Base-by-base conservation (phyloP, 177 flowering plant genomes). In the Vitis hybrid region DNA sequence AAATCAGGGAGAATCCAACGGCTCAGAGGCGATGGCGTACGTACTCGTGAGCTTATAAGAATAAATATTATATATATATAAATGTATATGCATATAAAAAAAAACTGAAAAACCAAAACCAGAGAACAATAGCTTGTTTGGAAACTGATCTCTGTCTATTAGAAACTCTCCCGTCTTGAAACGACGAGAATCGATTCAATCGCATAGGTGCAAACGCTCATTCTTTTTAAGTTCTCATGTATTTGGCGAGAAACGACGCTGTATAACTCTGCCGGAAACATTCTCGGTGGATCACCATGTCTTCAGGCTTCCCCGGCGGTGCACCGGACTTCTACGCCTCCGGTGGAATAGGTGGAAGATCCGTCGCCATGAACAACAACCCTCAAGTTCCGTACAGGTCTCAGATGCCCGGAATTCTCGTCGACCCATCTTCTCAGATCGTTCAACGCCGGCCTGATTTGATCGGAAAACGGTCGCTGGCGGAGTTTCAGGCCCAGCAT, bases 241-340 rank as follows among this genome's bases (percentile, higher is more conserved):
- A 54, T 63, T 66, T 66, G 52, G 30, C 61, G 48, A 49, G 9
- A 8, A 4, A 51, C 57, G 64, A 51, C 30, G 30, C 60, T n/a
- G 65, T 14, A 51, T 19, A 60, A 13, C 23, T 56, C 10, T 49
- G 63, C 19, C 14, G 64, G 21, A 49, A 10, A 32, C 34, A 62
- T 40, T 13, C 49, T 54, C 2, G 52, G 10, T 6, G 60, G 21
- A 52, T 13, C 45, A 40, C 45, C 45, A 86, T 89, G 91, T 72
- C 88, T 11, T 89, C 94, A 15, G 88, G 89, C 7, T 83, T 78
- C 55, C 11, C 82, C 52, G 85, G 89, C 52, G 83, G 86, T 10
- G 83, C 74, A 10, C 72, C 83, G 30, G 90, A 88, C 61, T 86
- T 84, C 73, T 86, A 76, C 81, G 13, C 65, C 65, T 51, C 68